Evolutionary conservation across 768 basidiomycete species (phyloP).

Genomic region (Terana coerulea): DNA sequence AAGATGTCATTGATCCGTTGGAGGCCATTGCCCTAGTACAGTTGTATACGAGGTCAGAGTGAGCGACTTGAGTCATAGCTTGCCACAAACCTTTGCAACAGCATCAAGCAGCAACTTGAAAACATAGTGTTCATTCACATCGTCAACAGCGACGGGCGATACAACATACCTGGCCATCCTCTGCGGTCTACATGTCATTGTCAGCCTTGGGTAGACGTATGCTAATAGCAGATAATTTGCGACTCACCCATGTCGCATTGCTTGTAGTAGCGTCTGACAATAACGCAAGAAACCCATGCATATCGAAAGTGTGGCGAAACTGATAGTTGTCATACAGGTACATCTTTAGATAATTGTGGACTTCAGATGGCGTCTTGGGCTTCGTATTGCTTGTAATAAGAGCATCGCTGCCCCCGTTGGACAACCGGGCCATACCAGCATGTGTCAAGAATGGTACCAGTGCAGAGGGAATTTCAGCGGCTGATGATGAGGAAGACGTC

Average conservation of each 20-base stretch:
- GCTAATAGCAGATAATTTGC: background rate
- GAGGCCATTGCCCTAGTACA: slow-evolving; percentile 24
- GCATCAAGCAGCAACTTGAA: slow-evolving; percentile 23
- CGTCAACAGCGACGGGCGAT: background rate
- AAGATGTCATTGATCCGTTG: slow-evolving; percentile 28
- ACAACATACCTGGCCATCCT: slow-evolving; percentile 27
- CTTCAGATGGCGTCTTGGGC: slow-evolving; percentile 17
- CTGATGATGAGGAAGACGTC: background rate
- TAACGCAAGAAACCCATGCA: slow-evolving; percentile 24
- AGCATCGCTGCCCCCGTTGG: slow-evolving; percentile 38
- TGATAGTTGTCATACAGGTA: slow-evolving; percentile 22
- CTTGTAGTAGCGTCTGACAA: slow-evolving; percentile 20
- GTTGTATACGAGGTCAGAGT: background rate
- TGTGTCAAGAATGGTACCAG: slow-evolving; percentile 12
- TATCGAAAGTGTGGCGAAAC: slow-evolving; percentile 19
- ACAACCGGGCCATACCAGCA: slow-evolving; percentile 41
- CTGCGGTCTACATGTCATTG: slow-evolving; percentile 15
- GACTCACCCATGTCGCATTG: slow-evolving; percentile 23
- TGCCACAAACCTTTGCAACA: slow-evolving; percentile 18
- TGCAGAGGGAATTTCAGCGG: background rate
- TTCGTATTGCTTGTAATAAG: slow-evolving; percentile 27
- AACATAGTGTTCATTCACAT: background rate
- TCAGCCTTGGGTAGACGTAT: background rate
- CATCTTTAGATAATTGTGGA: slow-evolving; percentile 23
- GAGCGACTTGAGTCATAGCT: background rate